Evolutionary conservation across 2,329 filamentous ascomycete species (phyloP).

Genomic region (Pyrenochaeta sp.): DNA sequence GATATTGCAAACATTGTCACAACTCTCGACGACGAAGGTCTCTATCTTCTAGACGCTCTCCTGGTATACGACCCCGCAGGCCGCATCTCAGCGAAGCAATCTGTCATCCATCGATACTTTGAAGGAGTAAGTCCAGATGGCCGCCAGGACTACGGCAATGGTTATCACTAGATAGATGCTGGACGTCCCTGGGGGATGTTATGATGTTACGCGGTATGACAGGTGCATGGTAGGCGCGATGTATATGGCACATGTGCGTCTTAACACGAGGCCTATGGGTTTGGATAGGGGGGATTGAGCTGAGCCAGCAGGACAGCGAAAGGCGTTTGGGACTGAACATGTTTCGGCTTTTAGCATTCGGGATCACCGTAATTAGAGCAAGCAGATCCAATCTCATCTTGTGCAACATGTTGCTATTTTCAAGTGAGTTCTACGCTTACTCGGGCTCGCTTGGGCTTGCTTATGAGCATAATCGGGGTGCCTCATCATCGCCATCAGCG

Average conservation of each 20-base stretch:
- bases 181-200: slow-evolving; percentile 30
- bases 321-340: slow-evolving; percentile 31
- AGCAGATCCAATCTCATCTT: slow-evolving; percentile 2
- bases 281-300: slow-evolving; percentile 24
- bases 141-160: slow-evolving; percentile 49
- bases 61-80: slow-evolving; percentile 87
- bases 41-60: slow-evolving; percentile 73
- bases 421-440: neutral
- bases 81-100: slow-evolving; percentile 88
- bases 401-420: neutral
- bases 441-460: neutral
- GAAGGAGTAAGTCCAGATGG: slow-evolving; percentile 53
- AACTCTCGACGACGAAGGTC: slow-evolving; percentile 74
- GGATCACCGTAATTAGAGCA: neutral
- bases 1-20: slow-evolving; percentile 70
- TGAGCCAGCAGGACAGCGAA: slow-evolving; percentile 23
- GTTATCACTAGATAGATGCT: slow-evolving; percentile 37
- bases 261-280: slow-evolving; percentile 25
- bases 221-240: slow-evolving; percentile 26
- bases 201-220: slow-evolving; percentile 39
- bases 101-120: slow-evolving; percentile 86
- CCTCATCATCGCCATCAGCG: too few relatives aligned
- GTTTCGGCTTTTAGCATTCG: slow-evolving; percentile 8
- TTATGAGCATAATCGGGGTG: too few relatives aligned
- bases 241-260: slow-evolving; percentile 11